Conservation (phyloP, 2,329 filamentous ascomycete species). For the Cladosporium halotolerans region DNA sequence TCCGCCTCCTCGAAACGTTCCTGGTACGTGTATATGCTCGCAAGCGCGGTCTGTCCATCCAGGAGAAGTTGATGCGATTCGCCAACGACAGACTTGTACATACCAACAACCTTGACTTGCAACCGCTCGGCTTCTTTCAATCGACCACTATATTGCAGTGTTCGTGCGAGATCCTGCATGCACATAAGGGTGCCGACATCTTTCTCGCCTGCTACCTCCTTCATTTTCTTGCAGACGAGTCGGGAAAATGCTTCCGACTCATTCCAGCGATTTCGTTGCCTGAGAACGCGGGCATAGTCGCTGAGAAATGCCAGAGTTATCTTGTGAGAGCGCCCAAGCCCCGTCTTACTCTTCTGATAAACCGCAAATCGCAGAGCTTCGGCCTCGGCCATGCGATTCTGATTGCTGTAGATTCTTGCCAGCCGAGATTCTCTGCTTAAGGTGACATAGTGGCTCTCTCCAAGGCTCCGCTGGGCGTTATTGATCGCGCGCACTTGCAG, state of each 20-base stretch:
- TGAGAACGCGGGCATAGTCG: background rate
- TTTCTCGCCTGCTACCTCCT: background rate
- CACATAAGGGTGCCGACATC: background rate
- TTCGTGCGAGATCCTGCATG: background rate
- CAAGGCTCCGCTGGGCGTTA: too few species aligned
- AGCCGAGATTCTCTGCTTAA: too few species aligned
- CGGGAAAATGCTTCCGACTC: background rate
- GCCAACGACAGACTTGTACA: too few species aligned
- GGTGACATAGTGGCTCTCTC: too few species aligned
- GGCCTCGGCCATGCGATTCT: too few species aligned
- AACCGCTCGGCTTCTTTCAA: background rate
- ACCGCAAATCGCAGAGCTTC: too few species aligned
- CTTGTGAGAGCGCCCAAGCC: background rate
- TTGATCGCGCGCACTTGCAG: too few species aligned
- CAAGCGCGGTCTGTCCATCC: too few species aligned
- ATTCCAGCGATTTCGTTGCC: background rate
- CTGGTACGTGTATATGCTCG: too few species aligned
- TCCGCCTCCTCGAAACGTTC: constrained; percentile 11
- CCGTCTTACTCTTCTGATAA: background rate
- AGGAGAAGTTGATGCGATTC: too few species aligned
- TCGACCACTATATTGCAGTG: background rate
- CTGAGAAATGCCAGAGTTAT: background rate
- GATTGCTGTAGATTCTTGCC: too few species aligned
- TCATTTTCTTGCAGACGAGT: background rate
- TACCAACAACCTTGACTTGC: too few species aligned